These are phyloP conservation scores for Dactylis glomerata DNA, from an alignment of 176 grass and related monocot genomes.

Conservation along the genomic window DNA sequence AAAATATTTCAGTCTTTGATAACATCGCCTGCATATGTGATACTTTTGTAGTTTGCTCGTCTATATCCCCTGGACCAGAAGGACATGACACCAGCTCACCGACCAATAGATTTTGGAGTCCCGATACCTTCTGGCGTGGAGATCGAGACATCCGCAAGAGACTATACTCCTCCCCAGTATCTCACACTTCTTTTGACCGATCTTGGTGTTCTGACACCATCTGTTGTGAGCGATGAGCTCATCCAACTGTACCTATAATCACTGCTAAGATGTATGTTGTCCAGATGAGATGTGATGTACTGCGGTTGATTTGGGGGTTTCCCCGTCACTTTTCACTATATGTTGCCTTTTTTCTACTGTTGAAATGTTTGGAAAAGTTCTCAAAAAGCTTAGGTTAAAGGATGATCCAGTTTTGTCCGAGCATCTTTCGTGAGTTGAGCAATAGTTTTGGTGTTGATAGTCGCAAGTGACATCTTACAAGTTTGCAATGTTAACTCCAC, in stretches of 20 bases:
- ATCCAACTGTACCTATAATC: constrained; percentile 69
- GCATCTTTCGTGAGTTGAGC: background rate
- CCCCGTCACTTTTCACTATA: background rate
- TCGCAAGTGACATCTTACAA: background rate
- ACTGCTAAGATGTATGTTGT: background rate
- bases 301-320: background rate
- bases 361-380: background rate
- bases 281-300: background rate
- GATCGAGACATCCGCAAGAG: constrained; percentile 68
- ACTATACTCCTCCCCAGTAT: constrained; percentile 80
- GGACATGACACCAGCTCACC: constrained; percentile 65
- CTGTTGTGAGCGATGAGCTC: constrained; percentile 81
- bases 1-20: background rate
- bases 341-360: background rate
- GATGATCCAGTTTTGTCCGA: constrained; percentile 19
- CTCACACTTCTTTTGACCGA: constrained; percentile 71
- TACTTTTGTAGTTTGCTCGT: constrained; percentile 62
- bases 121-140: constrained; percentile 52
- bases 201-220: constrained; percentile 71
- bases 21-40: background rate
- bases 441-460: background rate
- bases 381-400: background rate
- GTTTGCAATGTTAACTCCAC: background rate
- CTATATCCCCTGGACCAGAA: constrained; percentile 80
- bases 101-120: constrained; percentile 71